phyloP scores from a whole-genome alignment of 306 rosid species.

The Astragalus glycyphyllos region DNA sequence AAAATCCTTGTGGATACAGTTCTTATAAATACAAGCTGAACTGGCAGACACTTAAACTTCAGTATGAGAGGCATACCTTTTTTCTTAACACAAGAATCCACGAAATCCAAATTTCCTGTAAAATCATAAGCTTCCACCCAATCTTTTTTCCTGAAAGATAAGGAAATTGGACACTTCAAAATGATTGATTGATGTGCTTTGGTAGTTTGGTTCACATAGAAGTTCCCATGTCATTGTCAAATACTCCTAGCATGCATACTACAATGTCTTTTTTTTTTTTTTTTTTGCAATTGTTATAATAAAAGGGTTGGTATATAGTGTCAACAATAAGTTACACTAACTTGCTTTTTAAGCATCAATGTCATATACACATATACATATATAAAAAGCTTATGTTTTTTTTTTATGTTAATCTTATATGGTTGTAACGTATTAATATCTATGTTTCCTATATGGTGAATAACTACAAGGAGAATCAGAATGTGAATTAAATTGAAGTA shows the following conservation, averaged over 20 bases:
- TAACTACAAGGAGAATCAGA: background rate
- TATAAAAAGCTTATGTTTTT: background rate
- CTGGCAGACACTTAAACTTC: background rate
- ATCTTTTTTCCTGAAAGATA: conserved; percentile 62
- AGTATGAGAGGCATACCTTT: conserved; percentile 50
- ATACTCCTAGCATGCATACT: conserved; percentile 7
- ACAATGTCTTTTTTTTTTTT: background rate
- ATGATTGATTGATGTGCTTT: background rate
- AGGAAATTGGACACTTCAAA: conserved; percentile 8
- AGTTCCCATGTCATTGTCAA: background rate
- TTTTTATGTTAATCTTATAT: background rate
- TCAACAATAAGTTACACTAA: background rate
- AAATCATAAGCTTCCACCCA: conserved; percentile 78
- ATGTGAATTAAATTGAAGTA: background rate
- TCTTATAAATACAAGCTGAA: conserved; percentile 24
- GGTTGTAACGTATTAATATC: no score
- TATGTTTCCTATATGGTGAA: background rate
- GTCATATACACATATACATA: background rate
- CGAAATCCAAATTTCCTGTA: conserved; percentile 57
- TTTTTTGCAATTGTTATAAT: background rate
- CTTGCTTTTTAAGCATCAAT: background rate
- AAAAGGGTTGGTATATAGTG: background rate
- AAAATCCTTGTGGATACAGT: background rate
- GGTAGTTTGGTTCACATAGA: background rate
- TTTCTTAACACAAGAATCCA: conserved; percentile 64